Base-by-base conservation (phyloP, 192 early-diverging fungal species). In the Pilaira anomala region DNA sequence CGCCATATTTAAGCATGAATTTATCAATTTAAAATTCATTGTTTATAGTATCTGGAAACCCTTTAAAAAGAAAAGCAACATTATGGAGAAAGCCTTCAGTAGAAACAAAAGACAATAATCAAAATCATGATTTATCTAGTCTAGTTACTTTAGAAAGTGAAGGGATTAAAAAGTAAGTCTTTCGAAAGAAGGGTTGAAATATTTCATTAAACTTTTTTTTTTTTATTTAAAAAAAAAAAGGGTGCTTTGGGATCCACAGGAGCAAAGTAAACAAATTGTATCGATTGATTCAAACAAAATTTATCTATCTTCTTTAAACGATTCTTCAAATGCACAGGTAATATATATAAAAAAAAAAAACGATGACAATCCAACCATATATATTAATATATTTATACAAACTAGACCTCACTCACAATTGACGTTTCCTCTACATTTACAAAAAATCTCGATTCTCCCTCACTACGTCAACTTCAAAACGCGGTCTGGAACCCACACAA, bases 401-500 rank as follows among this genome's bases (percentile, higher is more conserved):
- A 30, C 56, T 22, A 68, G 40, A 29, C 33, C 28, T 55, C 42
- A 46, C 33, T 61, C 14, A n/a, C 36, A 3, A 48, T 56, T 1
- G 75, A 75, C 21, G 54, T 40, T 60, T 59, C 50, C 3, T 69
- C 59, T 52, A 73, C 68, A 29, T 75, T 80, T 39, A 55, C 69
- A 14, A 19, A 8, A 4, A 25, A 63, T 40, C 7, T 11, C 21
- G 24, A 63, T 5, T 41, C 45, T 4, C 28, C 48, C 4, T 30
- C 40, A 2, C 51, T 61, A 8, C 18, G 22, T 26, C 30, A 21
- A 21, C 18, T 72, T 7, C 60, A 66, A 21, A 79, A 74, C 49
- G 86, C 74, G 3, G 73, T 78, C 14, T 86, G 87, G 85, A 88
- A 87, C 52, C 87, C 87, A 18, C 87, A 91, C 66, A 58, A 68